phyloP scores from a whole-genome alignment of 495 filamentous ascomycete species.

The Bacidia rubella region DNA sequence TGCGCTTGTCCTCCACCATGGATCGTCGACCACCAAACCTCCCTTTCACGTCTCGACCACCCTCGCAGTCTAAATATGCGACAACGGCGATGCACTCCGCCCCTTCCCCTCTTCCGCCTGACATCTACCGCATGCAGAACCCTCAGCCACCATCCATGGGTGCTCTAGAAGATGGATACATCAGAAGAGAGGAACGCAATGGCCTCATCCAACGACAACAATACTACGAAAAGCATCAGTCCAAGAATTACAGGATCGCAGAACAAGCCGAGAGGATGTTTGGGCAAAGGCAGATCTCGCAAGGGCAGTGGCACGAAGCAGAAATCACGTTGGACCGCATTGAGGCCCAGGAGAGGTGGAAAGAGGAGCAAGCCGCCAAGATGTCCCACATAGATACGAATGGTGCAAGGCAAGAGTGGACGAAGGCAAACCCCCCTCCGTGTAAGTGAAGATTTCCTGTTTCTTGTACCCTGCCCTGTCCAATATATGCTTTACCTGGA shows the following conservation, averaged over 20 bases:
- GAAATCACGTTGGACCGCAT: background rate
- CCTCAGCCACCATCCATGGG: background rate
- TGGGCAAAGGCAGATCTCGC: background rate
- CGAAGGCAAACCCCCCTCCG: background rate
- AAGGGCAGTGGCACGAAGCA: background rate
- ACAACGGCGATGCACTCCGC: slow-evolving; percentile 11
- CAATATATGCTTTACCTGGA: background rate
- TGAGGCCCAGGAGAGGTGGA: background rate
- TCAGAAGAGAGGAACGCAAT: slow-evolving; percentile 7
- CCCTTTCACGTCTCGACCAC: slow-evolving; percentile 7
- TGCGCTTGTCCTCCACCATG: slow-evolving; percentile 7
- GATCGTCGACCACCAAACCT: slow-evolving; percentile 9
- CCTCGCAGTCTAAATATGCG: slow-evolving; percentile 11
- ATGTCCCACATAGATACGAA: background rate
- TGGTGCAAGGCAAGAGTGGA: background rate
- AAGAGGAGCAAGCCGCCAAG: background rate
- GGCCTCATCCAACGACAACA: background rate
- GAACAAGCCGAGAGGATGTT: background rate
- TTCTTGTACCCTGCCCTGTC: background rate
- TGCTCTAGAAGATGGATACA: slow-evolving; percentile 8
- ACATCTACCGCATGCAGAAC: slow-evolving; percentile 2
- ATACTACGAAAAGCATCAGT: background rate
- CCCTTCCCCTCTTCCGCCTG: slow-evolving; percentile 11
- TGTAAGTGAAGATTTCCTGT: background rate
- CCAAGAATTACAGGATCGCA: background rate